A percentile compares a stretch with the other conserved stretches of the same genome.
Evolutionary conservation across 495 filamentous ascomycete genomes (phyloP).

Genomic region (Penicillium chermesinum): DNA sequence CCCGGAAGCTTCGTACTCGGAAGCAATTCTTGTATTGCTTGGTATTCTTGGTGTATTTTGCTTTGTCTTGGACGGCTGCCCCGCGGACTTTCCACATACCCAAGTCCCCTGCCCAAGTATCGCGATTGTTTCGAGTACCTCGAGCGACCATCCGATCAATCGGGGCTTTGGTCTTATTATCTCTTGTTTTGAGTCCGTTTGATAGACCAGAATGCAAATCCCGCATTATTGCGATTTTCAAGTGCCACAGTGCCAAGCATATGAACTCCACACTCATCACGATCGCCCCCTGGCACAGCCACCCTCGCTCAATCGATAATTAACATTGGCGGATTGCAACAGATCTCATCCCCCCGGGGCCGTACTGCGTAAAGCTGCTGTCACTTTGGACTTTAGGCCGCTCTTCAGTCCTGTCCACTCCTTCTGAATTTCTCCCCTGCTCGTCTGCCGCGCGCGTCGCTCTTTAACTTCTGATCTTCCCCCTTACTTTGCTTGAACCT

Average conservation of each 20-base stretch:
- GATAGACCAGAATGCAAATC: neutral
- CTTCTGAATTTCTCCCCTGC: neutral
- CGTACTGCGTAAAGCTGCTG: neutral
- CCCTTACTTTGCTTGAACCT: neutral
- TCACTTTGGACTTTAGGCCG: neutral
- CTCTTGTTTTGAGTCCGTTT: neutral
- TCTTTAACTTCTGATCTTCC: neutral
- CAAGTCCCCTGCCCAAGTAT: neutral
- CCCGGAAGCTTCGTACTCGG: neutral
- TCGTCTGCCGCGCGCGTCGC: neutral
- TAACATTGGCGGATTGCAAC: too few species aligned
- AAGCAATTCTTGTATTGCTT: too few species aligned
- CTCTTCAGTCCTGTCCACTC: neutral
- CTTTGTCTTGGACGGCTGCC: neutral
- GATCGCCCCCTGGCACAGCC: neutral
- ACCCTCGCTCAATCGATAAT: too few species aligned
- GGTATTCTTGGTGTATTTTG: too few species aligned
- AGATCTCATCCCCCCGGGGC: neutral
- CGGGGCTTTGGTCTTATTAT: too few species aligned
- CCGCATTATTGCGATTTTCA: neutral
- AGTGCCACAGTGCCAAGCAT: neutral
- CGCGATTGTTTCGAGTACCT: too few species aligned
- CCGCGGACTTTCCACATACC: too few species aligned
- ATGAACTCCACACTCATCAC: neutral
- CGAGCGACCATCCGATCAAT: neutral